Evolutionary conservation across 768 basidiomycete species (phyloP).

Genomic region (Coprinopsis sp.): DNA sequence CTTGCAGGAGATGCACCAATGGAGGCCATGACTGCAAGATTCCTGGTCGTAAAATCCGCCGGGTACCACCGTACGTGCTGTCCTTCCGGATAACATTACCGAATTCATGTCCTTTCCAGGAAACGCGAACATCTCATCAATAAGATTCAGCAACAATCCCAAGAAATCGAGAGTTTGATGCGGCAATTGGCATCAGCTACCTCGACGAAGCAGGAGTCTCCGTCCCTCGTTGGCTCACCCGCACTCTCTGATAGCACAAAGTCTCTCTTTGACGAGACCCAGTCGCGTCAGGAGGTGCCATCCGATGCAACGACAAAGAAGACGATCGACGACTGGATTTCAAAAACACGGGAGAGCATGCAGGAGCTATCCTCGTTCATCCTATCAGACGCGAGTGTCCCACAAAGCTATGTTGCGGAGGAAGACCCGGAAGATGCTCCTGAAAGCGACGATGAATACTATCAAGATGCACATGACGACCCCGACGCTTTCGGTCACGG

Average conservation of each 20-base stretch:
- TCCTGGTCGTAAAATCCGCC: constrained; percentile 80
- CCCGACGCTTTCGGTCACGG: constrained; percentile 26
- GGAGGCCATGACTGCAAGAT: constrained; percentile 72
- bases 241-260: constrained; percentile 30
- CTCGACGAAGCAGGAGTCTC: constrained; percentile 12
- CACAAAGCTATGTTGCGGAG: constrained; percentile 45
- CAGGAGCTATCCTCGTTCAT: constrained; percentile 65
- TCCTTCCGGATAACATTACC: background rate
- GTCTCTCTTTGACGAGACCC: constrained; percentile 24
- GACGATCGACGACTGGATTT: constrained; percentile 73
- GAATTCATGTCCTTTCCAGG: constrained; percentile 30
- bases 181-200: constrained; percentile 47
- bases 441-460: constrained; percentile 38
- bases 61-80: constrained; percentile 66
- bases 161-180: constrained; percentile 70
- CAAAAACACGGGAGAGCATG: constrained; percentile 65
- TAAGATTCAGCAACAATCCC: constrained; percentile 70
- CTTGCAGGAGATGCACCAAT: constrained; percentile 69
- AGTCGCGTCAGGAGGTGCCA: constrained; percentile 14
- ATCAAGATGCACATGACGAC: constrained; percentile 28
- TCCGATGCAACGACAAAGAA: constrained; percentile 28
- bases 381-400: constrained; percentile 51
- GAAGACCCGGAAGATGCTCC: constrained; percentile 41
- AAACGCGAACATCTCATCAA: constrained; percentile 79
- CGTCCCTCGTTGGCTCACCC: constrained; percentile 32